Percentiles rank a stretch among this genome's conserved stretches.
Conservation (phyloP, 768 basidiomycete genomes). For the Macrolepiota dolichaula region DNA sequence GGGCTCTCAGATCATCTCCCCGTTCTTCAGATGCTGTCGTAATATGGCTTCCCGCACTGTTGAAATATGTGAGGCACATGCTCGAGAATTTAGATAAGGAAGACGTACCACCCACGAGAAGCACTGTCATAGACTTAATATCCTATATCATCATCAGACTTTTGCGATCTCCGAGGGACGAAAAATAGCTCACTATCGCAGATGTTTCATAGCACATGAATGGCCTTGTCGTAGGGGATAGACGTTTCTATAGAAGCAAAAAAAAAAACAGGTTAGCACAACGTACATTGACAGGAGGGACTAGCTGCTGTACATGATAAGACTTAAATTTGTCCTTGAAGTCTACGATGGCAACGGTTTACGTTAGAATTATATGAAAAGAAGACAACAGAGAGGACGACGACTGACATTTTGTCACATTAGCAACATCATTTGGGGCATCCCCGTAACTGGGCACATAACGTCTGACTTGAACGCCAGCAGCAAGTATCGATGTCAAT, state of each 20-base stretch:
- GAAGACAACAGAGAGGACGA: neutral
- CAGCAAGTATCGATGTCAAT: slow-evolving; percentile 47
- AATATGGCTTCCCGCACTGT: slow-evolving; percentile 38
- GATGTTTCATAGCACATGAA: slow-evolving; percentile 72
- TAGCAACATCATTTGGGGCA: slow-evolving; percentile 50
- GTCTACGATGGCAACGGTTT: slow-evolving; percentile 34
- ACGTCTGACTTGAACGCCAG: slow-evolving; percentile 52
- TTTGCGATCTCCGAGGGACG: neutral
- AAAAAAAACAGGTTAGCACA: neutral
- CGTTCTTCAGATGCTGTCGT: slow-evolving; percentile 35
- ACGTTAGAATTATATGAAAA: neutral
- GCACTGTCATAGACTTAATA: slow-evolving; percentile 35
- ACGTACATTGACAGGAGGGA: neutral
- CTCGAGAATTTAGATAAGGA: neutral
- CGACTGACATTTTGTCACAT: slow-evolving; percentile 62
- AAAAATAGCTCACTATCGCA: slow-evolving; percentile 50
- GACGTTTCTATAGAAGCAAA: slow-evolving; percentile 38
- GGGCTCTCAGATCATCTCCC: slow-evolving; percentile 22
- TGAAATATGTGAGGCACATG: neutral
- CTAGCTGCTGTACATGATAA: slow-evolving; percentile 47
- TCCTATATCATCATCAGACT: slow-evolving; percentile 25
- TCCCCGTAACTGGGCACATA: slow-evolving; percentile 64
- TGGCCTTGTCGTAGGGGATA: slow-evolving; percentile 52
- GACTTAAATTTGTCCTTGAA: slow-evolving; percentile 67
- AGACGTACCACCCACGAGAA: slow-evolving; percentile 27